Evolutionary conservation across 2,329 filamentous ascomycete genomes (phyloP), one percentile per base, ranked within the genome.

Genomic region (Cordyceps farinosa): DNA sequence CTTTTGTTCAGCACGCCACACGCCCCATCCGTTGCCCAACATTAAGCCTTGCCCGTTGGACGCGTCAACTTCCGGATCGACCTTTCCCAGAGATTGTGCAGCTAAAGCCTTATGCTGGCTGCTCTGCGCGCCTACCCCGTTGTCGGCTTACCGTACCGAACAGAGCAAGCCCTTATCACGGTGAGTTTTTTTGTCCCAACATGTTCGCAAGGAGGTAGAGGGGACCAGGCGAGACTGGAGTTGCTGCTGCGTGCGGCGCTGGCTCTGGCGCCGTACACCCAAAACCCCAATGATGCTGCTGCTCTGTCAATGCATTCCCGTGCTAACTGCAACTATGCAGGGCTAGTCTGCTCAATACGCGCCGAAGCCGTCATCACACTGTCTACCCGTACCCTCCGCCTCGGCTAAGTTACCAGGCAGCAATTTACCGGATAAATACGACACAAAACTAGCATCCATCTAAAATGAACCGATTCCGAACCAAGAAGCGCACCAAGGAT

Each of bases 401-500:
- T 44, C 56, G 5, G 55, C 55, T 3, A 34, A 36, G 17, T 30
- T 9, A 10, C 30, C 17, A 32, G 22, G 45, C 56, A 42, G 10
- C 48, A 27, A 29, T 11, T 52, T 15, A 17, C 13, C 1, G 10
- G 17, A 22, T 3, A 48, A 50, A 15, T 10, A 15, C 22, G 15
- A 30, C 27, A 48, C n/a, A 48, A 13, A 7, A 30, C 15, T 30
- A 59, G 32, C 13, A 11, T 11, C 22, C 15, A 17, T 4, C 29
- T 69, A 75, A 62, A 11, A 93, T 93, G 90, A 92, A 94, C 78
- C 87, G 90, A 62, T 91, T 93, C 72, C 82, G 90, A 69, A 87
- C 81, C 55, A 89, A 88, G 77, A 92, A 88, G 80, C 90, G 87
- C 82, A 83, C 75, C 61, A 86, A 85, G 78, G 87, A 89, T 54